These are phyloP conservation scores for Fusarium lyarnte DNA, from an alignment of 2,329 filamentous ascomycete genomes.

Conservation along the genomic window DNA sequence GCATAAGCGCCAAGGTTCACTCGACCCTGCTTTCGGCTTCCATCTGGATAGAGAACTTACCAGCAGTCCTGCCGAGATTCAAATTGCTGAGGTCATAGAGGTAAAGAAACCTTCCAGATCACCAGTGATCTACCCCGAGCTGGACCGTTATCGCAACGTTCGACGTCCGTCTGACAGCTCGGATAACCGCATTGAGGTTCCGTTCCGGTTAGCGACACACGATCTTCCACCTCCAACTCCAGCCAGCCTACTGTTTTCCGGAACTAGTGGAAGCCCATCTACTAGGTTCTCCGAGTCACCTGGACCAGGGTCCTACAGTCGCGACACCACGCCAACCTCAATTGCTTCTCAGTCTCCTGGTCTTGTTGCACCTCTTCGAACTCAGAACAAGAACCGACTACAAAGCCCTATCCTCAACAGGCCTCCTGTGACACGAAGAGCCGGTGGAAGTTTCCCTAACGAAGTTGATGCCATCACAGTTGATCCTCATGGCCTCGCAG, in stretches of 20 bases:
- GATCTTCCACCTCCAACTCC: constrained; percentile 74
- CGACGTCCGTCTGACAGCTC: constrained; percentile 50
- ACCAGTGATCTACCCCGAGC: constrained; percentile 65
- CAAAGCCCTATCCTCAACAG: constrained; percentile 65
- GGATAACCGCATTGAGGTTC: constrained; percentile 56
- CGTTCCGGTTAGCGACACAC: constrained; percentile 68
- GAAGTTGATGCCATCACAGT: constrained; percentile 57
- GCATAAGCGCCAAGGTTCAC: constrained; percentile 49
- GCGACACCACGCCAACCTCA: constrained; percentile 81
- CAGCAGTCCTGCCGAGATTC: constrained; percentile 57
- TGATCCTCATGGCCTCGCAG: constrained; percentile 68
- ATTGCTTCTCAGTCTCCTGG: constrained; percentile 79
- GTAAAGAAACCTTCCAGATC: constrained; percentile 52
- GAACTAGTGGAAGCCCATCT: constrained; percentile 76
- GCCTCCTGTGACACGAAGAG: constrained; percentile 68
- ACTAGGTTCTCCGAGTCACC: constrained; percentile 80
- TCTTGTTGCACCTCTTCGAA: constrained; percentile 60
- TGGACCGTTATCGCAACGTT: constrained; percentile 67
- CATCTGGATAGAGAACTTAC: constrained; percentile 55
- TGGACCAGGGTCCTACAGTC: constrained; percentile 74
- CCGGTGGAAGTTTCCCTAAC: constrained; percentile 64
- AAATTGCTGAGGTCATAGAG: constrained; percentile 54
- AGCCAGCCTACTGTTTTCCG: constrained; percentile 62
- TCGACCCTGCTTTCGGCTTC: constrained; percentile 48
- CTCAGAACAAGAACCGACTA: constrained; percentile 60